Evolutionary conservation across 495 filamentous ascomycete species (phyloP), one percentile per base, ranked within the genome.

Genomic region (Trichocladium uniseriatum): DNA sequence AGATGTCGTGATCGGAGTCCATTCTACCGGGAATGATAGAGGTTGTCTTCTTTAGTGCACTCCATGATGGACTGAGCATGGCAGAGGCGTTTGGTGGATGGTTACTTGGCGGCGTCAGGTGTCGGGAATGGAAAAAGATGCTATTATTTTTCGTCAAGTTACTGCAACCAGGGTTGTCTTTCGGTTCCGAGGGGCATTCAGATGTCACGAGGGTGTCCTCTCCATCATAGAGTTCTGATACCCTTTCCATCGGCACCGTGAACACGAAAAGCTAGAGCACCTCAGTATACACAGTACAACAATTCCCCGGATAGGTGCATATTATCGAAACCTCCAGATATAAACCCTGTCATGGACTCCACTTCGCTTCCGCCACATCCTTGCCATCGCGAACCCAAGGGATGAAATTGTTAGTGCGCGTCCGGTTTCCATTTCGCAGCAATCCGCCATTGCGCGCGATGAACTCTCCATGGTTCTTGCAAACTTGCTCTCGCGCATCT

Each of bases 1-100:
- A 63, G 41, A 63, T 61, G 58, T 46, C 50, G 3, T 60, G 50
- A 59, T 21, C 16, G 28, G 6, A 19, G 8, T n/a, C 43, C 9
- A 45, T 38, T 19, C 4, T 8, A 27, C 8, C 8, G 8, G 24
- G 47, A 36, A 16, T 18, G 3, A 16, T 19, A 13, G 19, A 7
- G 22, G 15, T 6, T 18, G 6, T 16, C 18, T 9, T 3, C n/a
- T 37, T 44, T 13, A 16, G 19, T 0, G 37, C 4, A 18, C 13
- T 2, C 6, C 28, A 18, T 37, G 15, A 24, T 0, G 49, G 14
- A 18, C 10, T 41, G 22, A 36, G 38, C 32, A 49, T 37, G 38
- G 38, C 21, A 37, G 18, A 43, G 47, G 47, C 47, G 47, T 49
- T 49, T 20, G 22, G 47, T 29, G 15, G 32, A 28, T 16, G 18